A percentile compares a stretch with the other conserved stretches of the same genome.
Conservation (phyloP, 2,329 filamentous ascomycete species). For the Leptographium flavum region DNA sequence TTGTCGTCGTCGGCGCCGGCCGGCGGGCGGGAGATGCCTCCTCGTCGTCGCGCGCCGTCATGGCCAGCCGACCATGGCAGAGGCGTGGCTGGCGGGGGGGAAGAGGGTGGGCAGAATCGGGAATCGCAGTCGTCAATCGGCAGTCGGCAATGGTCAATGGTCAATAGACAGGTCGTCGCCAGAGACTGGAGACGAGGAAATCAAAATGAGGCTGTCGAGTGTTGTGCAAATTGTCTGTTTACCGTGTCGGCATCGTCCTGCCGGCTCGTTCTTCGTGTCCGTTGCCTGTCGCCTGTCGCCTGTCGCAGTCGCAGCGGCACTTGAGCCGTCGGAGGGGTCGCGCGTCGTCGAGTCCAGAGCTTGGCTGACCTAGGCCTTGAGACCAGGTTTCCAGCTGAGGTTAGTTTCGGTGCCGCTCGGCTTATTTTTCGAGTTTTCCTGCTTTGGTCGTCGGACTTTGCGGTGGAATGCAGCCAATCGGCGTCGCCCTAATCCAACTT, state of each 20-base stretch:
- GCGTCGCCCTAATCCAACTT: background rate
- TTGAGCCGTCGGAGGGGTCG: too few species aligned
- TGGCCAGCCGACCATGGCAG: conserved; percentile 3
- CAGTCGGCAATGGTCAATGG: too few species aligned
- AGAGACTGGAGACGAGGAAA: too few species aligned
- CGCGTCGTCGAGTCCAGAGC: background rate
- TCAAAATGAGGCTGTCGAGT: too few species aligned
- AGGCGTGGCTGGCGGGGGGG: background rate
- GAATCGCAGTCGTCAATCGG: background rate
- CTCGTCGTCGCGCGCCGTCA: conserved; percentile 3
- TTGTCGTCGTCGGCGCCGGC: background rate
- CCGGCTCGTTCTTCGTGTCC: background rate
- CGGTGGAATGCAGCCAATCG: background rate
- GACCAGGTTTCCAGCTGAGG: background rate
- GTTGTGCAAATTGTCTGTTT: too few species aligned
- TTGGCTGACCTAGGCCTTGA: background rate
- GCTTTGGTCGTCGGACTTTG: background rate
- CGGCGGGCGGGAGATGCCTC: background rate
- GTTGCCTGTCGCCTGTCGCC: background rate
- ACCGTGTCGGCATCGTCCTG: too few species aligned
- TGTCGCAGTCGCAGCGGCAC: too few species aligned
- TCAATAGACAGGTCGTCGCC: too few species aligned
- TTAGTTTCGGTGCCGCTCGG: background rate
- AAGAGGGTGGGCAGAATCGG: too few species aligned
- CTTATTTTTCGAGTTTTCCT: background rate